Evolutionary conservation across 495 filamentous ascomycete genomes (phyloP).

Genomic region (Aspergillus diversus): DNA sequence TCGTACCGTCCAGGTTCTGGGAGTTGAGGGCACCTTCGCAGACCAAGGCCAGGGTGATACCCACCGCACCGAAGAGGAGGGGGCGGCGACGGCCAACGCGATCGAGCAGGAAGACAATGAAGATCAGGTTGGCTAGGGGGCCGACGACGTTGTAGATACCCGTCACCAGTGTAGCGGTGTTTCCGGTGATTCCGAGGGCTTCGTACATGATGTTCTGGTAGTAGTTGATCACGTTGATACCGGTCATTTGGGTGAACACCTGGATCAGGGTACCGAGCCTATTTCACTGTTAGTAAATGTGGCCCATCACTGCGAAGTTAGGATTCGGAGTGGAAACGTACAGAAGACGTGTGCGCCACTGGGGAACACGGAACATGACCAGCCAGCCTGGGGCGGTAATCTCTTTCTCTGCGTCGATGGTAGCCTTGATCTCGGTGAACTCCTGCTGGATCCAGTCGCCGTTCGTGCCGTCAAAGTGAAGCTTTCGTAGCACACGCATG

Average conservation of each 20-base stretch:
- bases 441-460: constrained; percentile 51
- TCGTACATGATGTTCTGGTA: constrained; percentile 64
- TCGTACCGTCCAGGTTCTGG: constrained; percentile 39
- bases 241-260: constrained; percentile 51
- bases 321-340: constrained; percentile 36
- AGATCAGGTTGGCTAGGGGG: constrained; percentile 52
- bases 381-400: constrained; percentile 46
- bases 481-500: constrained; percentile 49
- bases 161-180: constrained; percentile 54
- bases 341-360: constrained; percentile 54
- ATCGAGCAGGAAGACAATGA: constrained; percentile 48
- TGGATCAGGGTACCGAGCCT: constrained; percentile 40
- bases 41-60: constrained; percentile 44
- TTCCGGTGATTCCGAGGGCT: constrained; percentile 56
- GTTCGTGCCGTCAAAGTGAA: constrained; percentile 54
- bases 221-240: constrained; percentile 62
- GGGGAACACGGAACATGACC: constrained; percentile 53
- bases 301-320: constrained; percentile 20
- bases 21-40: constrained; percentile 48
- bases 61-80: constrained; percentile 44
- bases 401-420: constrained; percentile 50
- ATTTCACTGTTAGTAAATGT: constrained; percentile 45
- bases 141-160: constrained; percentile 66
- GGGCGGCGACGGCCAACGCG: constrained; percentile 44
- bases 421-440: constrained; percentile 49